These are phyloP conservation scores for Erucastrum elatum DNA, from an alignment of 345 rosid genomes.

Conservation along the genomic window DNA sequence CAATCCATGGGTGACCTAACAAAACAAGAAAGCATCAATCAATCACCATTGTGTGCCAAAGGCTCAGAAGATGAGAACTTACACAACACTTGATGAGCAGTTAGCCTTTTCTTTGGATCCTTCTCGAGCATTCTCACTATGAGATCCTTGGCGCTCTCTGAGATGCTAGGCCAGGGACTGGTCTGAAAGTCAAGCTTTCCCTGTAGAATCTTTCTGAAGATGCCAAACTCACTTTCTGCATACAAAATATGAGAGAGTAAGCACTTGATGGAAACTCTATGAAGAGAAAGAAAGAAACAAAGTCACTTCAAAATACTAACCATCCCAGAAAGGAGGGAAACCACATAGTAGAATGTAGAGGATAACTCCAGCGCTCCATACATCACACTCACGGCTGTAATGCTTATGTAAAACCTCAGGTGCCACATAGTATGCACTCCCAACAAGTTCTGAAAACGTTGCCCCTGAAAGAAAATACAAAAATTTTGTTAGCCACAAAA, in stretches of 20 bases:
- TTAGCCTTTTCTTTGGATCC: constrained; percentile 59
- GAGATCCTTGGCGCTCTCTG: constrained; percentile 77
- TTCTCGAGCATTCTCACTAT: constrained; percentile 66
- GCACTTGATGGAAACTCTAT: background rate
- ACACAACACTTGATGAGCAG: constrained; percentile 82
- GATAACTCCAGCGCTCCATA: constrained; percentile 87
- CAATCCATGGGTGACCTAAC: constrained; percentile 79
- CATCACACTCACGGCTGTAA: constrained; percentile 71
- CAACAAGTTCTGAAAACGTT: constrained; percentile 65
- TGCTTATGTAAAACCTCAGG: constrained; percentile 75
- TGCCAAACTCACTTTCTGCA: constrained; percentile 71
- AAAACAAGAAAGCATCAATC: background rate
- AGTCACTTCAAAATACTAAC: constrained; percentile 31
- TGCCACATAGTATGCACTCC: constrained; percentile 83
- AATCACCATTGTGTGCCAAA: background rate
- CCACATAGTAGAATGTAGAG: constrained; percentile 71
- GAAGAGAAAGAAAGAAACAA: constrained; percentile 3
- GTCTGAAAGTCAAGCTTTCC: constrained; percentile 65
- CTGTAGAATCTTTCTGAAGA: constrained; percentile 68
- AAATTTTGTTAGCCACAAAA: background rate
- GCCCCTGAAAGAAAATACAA: constrained; percentile 42
- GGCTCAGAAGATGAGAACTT: constrained; percentile 30
- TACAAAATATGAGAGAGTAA: constrained; percentile 18
- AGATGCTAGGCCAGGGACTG: constrained; percentile 77
- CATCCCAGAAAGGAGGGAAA: constrained; percentile 86